Percentiles rank a stretch among this genome's conserved stretches.
These are phyloP conservation scores for Debaryomyces udenii DNA, from an alignment of 1,139 yeast species.

Conservation along the genomic window DNA sequence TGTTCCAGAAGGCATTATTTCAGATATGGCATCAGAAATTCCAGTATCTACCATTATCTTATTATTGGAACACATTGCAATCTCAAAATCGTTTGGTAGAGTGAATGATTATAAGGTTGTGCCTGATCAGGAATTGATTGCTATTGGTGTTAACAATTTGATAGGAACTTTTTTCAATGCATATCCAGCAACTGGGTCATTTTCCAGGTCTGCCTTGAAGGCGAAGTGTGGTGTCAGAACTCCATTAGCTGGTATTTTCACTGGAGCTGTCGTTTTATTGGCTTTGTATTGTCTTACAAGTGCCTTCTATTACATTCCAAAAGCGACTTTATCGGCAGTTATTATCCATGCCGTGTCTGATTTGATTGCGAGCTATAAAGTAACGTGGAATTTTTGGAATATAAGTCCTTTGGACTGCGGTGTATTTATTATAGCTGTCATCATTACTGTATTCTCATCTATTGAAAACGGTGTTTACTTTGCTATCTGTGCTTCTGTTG, in stretches of 20 bases:
- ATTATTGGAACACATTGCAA: conserved; percentile 89
- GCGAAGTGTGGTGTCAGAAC: conserved; percentile 96
- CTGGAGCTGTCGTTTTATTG: conserved; percentile 85
- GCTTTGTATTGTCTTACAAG: conserved; percentile 83
- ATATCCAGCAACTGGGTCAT: conserved; percentile 96
- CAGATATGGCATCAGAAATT: conserved; percentile 69
- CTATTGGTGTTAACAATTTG: conserved; percentile 89
- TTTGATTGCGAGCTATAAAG: conserved; percentile 71
- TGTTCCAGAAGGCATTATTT: conserved; percentile 63
- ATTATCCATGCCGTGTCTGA: conserved; percentile 96
- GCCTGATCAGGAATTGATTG: conserved; percentile 93
- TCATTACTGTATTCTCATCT: conserved; percentile 77
- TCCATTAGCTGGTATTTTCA: conserved; percentile 89
- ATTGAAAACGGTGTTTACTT: conserved; percentile 91
- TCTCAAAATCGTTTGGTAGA: conserved; percentile 91
- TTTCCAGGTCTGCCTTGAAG: conserved; percentile 91
- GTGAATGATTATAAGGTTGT: conserved; percentile 86
- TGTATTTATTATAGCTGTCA: conserved; percentile 74
- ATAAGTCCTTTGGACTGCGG: conserved; percentile 76
- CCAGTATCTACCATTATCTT: conserved; percentile 86
- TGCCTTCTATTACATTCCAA: conserved; percentile 88
- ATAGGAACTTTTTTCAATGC: conserved; percentile 92
- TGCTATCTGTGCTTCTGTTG: conserved; percentile 83
- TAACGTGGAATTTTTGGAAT: conserved; percentile 75
- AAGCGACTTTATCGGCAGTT: conserved; percentile 82